Conservation (phyloP, 2,329 filamentous ascomycete species). For the Metarhizium rileyi region DNA sequence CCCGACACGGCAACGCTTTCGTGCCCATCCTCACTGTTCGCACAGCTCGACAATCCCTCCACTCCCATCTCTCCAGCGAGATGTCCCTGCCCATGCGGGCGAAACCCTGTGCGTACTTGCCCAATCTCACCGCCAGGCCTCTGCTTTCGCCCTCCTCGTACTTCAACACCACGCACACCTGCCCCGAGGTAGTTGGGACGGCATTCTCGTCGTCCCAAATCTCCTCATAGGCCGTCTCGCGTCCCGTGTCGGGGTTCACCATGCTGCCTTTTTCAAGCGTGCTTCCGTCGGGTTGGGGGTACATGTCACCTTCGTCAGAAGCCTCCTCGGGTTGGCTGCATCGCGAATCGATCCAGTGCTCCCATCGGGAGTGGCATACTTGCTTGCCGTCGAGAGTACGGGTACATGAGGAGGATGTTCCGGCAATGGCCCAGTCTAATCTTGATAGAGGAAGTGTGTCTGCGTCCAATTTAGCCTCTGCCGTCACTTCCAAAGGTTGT, state of each 20-base stretch:
- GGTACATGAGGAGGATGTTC: constrained; percentile 33
- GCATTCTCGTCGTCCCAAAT: background rate
- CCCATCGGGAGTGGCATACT: constrained; percentile 35
- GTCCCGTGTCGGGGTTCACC: constrained; percentile 45
- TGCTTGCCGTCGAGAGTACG: constrained; percentile 14
- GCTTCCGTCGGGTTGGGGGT: constrained; percentile 27
- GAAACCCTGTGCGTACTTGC: constrained; percentile 46
- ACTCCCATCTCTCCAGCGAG: constrained; percentile 47
- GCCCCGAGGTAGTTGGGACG: background rate
- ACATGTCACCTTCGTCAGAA: constrained; percentile 48
- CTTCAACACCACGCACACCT: constrained; percentile 29
- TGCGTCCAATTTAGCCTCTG: constrained; percentile 2
- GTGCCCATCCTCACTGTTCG: constrained; percentile 29
- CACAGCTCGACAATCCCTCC: constrained; percentile 14
- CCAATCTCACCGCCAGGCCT: constrained; percentile 45
- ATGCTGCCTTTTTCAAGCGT: constrained; percentile 50
- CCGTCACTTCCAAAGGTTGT: background rate
- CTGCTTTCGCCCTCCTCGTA: constrained; percentile 25
- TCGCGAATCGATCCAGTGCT: constrained; percentile 51
- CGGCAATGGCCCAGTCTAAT: constrained; percentile 59
- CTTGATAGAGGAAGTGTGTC: constrained; percentile 17
- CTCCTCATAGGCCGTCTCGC: constrained; percentile 51
- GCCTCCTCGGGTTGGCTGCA: constrained; percentile 26
- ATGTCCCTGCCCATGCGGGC: constrained; percentile 32
- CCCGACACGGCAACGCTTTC: constrained; percentile 24